Percentiles rank a stretch among this genome's conserved stretches.
Conservation (phyloP, 768 basidiomycete species). For the Trichaptum fuscoviolaceum region DNA sequence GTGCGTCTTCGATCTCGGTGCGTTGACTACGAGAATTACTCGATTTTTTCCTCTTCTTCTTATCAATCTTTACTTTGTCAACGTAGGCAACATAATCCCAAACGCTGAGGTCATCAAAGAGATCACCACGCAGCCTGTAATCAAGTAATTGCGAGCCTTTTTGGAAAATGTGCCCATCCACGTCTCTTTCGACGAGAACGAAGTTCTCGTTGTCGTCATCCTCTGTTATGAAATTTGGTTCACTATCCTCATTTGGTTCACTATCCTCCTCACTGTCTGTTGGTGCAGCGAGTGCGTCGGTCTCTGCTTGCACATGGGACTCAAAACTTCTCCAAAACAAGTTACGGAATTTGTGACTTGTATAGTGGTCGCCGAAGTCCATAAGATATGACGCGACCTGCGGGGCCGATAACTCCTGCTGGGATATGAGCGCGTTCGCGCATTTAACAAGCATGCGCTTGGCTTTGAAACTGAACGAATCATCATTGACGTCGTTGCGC, state of each 20-base stretch:
- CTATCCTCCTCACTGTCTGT: no score
- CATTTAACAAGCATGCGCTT: slow-evolving; percentile 33
- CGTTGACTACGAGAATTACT: no score
- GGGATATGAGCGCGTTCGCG: slow-evolving; percentile 30
- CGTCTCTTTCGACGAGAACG: not conserved
- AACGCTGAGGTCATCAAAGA: slow-evolving; percentile 16
- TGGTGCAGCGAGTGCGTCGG: no score
- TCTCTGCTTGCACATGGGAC: slow-evolving; percentile 16
- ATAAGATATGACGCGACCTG: slow-evolving; percentile 31
- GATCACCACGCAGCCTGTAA: slow-evolving; percentile 19
- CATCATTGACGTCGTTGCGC: slow-evolving; percentile 16
- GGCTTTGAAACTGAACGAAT: slow-evolving; percentile 13
- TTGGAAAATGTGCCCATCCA: slow-evolving; percentile 12
- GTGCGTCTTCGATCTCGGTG: not conserved
- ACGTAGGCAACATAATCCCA: slow-evolving; percentile 27
- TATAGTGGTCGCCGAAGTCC: slow-evolving; percentile 31
- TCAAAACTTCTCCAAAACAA: slow-evolving; percentile 34
- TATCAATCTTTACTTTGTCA: slow-evolving; percentile 17
- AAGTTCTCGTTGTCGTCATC: not conserved
- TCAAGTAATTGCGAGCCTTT: slow-evolving; percentile 19
- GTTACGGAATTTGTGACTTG: slow-evolving; percentile 29
- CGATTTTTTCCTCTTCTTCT: slow-evolving; percentile 3
- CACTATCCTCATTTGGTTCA: no score
- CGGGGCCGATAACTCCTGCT: slow-evolving; percentile 36
- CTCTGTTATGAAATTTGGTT: no score